Percentiles rank a stretch among this genome's conserved stretches.
phyloP scores from a whole-genome alignment of 495 filamentous ascomycete species.

The Amphirosellinia nigrospora region DNA sequence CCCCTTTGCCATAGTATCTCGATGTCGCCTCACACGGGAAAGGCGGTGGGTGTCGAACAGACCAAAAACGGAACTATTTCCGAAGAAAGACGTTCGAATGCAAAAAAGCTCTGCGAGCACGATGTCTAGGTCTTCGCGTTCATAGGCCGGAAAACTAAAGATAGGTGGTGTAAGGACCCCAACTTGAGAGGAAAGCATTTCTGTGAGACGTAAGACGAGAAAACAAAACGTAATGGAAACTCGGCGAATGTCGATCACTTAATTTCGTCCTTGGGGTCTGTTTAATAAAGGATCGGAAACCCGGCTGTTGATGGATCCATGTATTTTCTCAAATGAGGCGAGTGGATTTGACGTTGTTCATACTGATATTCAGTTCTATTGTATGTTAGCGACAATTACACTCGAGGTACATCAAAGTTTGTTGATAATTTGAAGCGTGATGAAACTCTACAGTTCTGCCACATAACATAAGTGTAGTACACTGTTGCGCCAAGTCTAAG shows the following conservation, averaged over 20 bases:
- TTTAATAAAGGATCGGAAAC: constrained; percentile 19
- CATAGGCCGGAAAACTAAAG: neutral
- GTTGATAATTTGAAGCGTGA: neutral
- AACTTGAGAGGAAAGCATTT: neutral
- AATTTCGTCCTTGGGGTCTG: constrained; percentile 17
- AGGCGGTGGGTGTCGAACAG: neutral
- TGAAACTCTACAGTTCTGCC: neutral
- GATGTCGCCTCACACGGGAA: constrained; percentile 16
- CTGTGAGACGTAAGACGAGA: neutral
- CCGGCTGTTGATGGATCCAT: constrained; percentile 14
- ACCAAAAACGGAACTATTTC: constrained; percentile 21
- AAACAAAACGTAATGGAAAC: constrained; percentile 23
- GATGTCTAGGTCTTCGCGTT: constrained; percentile 7
- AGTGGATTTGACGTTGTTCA: neutral
- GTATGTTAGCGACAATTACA: no score
- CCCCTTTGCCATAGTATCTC: constrained; percentile 12
- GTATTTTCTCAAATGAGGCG: constrained; percentile 8
- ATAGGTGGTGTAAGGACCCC: neutral
- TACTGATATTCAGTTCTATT: no score
- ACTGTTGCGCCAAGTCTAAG: neutral
- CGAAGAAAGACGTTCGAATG: neutral
- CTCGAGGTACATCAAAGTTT: neutral
- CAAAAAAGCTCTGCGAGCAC: constrained; percentile 8
- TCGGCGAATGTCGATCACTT: constrained; percentile 21
- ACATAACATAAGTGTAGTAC: neutral